Evolutionary conservation across 352 stramenopile genomes (phyloP).

Genomic region (Pythium chondricola): DNA sequence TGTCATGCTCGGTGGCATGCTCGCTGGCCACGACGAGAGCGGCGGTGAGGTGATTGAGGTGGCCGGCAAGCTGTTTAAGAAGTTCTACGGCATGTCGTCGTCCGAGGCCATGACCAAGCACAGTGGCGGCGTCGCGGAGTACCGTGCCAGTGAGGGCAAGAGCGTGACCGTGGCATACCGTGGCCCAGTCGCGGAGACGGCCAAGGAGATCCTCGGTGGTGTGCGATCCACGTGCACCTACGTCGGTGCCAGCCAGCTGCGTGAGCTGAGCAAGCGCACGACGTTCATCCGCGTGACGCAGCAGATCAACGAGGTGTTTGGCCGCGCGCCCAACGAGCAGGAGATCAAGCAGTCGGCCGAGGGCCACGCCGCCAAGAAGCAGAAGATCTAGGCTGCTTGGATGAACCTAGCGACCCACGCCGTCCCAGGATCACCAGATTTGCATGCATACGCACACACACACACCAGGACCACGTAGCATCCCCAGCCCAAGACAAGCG

Average conservation of each 20-base stretch:
- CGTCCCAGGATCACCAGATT: no score
- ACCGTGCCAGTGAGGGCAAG: slow-evolving; percentile 89
- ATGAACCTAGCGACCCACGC: no score
- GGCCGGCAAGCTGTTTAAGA: slow-evolving; percentile 72
- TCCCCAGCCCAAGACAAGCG: no score
- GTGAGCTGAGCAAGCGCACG: slow-evolving; percentile 91
- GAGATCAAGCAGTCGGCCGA: slow-evolving; percentile 37
- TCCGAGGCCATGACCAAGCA: slow-evolving; percentile 92
- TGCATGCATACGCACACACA: no score
- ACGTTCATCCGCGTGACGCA: slow-evolving; percentile 92
- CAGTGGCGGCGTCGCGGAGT: slow-evolving; percentile 85
- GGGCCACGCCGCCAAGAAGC: slow-evolving; percentile 34
- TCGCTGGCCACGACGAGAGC: slow-evolving; percentile 88
- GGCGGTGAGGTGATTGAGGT: slow-evolving; percentile 78
- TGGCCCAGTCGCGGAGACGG: slow-evolving; percentile 68
- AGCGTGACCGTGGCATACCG: slow-evolving; percentile 87
- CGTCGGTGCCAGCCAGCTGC: slow-evolving; percentile 83
- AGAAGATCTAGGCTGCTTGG: slow-evolving; percentile 32
- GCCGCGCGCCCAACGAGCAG: slow-evolving; percentile 70
- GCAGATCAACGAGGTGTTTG: slow-evolving; percentile 91
- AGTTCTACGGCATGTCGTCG: slow-evolving; percentile 93
- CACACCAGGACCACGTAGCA: no score
- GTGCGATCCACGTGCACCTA: slow-evolving; percentile 91
- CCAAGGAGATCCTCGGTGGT: slow-evolving; percentile 90
- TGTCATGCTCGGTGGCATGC: slow-evolving; percentile 91